These are phyloP conservation scores for Lagerstroemia speciosa DNA, from an alignment of 345 rosid species.

Conservation along the genomic window DNA sequence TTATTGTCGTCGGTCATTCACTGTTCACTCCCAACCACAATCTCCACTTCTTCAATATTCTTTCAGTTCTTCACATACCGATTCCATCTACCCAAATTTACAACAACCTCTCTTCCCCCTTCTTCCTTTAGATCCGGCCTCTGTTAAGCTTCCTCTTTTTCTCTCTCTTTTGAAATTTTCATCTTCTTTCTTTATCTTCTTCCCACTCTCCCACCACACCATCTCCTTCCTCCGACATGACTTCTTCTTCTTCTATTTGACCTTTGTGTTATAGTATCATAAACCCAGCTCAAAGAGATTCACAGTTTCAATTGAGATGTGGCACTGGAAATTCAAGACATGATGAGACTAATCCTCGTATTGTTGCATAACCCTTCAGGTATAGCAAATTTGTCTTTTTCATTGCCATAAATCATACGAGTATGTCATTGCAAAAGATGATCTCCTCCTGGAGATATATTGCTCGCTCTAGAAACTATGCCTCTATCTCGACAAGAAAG, in stretches of 20 bases:
- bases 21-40: too few relatives aligned
- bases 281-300: constrained; percentile 62
- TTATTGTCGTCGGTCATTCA: too few relatives aligned
- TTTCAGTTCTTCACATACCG: too few relatives aligned
- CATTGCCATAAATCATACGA: constrained; percentile 15
- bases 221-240: too few relatives aligned
- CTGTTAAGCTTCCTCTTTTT: too few relatives aligned
- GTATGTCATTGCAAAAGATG: constrained; percentile 16
- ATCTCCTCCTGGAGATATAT: constrained; percentile 32
- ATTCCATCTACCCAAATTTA: too few relatives aligned
- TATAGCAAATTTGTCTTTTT: constrained; percentile 33
- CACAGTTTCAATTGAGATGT: constrained; percentile 53
- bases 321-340: constrained; percentile 56
- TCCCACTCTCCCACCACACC: too few relatives aligned
- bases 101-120: too few relatives aligned
- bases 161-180: too few relatives aligned
- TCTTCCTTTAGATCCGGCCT: too few relatives aligned
- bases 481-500: constrained; percentile 43
- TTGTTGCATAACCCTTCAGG: constrained; percentile 44
- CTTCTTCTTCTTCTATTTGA: constrained; percentile 44
- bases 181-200: too few relatives aligned
- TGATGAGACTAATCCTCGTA: constrained; percentile 55
- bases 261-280: constrained; percentile 56
- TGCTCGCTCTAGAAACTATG: constrained; percentile 39
- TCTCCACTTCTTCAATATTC: too few relatives aligned